These are phyloP conservation scores for Lophium mytilinum DNA, from an alignment of 495 filamentous ascomycete genomes.

Conservation along the genomic window DNA sequence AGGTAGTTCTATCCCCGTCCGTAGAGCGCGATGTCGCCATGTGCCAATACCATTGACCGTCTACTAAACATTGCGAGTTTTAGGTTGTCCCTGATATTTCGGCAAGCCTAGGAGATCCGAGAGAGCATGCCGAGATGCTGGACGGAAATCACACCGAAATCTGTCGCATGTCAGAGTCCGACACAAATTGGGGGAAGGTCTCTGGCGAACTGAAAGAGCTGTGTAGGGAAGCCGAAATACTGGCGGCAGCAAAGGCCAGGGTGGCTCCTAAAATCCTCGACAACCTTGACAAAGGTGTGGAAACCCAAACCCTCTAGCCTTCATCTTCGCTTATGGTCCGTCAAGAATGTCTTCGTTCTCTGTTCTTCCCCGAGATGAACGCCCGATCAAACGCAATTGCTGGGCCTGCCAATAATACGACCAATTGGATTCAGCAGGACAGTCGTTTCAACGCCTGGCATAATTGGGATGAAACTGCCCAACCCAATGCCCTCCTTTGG, in stretches of 20 bases:
- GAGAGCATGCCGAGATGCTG: slow-evolving; percentile 1
- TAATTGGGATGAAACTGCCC: not conserved
- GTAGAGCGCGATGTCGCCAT: no score
- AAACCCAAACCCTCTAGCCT: not conserved
- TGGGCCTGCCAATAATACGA: no score
- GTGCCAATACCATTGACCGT: no score
- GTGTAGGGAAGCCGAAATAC: no score
- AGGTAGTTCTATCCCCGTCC: no score
- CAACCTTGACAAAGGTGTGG: not conserved
- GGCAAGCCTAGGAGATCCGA: not conserved
- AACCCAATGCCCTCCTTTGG: not conserved
- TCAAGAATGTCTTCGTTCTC: not conserved
- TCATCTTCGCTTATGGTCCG: not conserved
- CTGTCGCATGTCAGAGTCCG: not conserved
- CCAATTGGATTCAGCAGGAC: no score
- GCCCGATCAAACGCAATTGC: no score
- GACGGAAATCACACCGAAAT: slow-evolving; percentile 2
- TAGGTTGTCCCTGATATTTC: slow-evolving; percentile 7
- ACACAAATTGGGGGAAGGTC: not conserved
- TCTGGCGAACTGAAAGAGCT: not conserved
- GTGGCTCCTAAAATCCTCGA: no score
- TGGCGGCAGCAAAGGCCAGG: no score
- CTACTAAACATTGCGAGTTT: no score
- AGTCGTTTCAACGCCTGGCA: not conserved
- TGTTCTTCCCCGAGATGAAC: not conserved